Percentiles rank a stretch among this genome's conserved stretches.
Conservation (phyloP, 1,284 basidiomycete species). For the Trichosporon faecale region DNA sequence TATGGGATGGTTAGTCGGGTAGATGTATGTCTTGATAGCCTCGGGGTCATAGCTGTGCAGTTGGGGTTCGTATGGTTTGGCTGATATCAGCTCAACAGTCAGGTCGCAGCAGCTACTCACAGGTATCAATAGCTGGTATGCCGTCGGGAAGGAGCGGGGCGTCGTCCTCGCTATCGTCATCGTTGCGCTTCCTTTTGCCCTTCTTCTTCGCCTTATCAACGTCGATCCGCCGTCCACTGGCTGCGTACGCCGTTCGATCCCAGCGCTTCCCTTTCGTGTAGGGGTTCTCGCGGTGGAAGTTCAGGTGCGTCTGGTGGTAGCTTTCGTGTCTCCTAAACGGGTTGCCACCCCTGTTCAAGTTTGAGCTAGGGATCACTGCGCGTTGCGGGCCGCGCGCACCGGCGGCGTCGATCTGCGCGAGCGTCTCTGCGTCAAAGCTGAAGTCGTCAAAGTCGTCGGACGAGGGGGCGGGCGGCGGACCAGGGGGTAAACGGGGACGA, state of each 20-base stretch:
- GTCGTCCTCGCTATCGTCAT: slow-evolving; percentile 39
- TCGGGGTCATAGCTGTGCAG: slow-evolving; percentile 77
- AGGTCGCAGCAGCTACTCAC: slow-evolving; percentile 29
- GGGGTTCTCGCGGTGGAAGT: slow-evolving; percentile 41
- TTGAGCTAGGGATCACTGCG: background rate
- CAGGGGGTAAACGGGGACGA: background rate
- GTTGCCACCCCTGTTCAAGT: slow-evolving; percentile 3
- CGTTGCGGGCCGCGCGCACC: background rate
- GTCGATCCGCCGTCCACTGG: slow-evolving; percentile 63
- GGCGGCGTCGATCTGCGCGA: slow-evolving; percentile 27
- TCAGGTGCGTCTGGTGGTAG: slow-evolving; percentile 47
- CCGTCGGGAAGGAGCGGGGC: slow-evolving; percentile 80
- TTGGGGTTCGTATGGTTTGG: slow-evolving; percentile 55
- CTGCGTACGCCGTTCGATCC: slow-evolving; percentile 80
- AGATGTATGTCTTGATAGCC: slow-evolving; percentile 85
- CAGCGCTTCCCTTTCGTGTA: slow-evolving; percentile 63
- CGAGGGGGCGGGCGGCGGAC: slow-evolving; percentile 12
- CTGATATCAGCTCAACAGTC: slow-evolving; percentile 18
- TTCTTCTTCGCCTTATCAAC: slow-evolving; percentile 33
- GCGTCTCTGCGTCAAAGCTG: slow-evolving; percentile 23
- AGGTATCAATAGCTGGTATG: slow-evolving; percentile 60
- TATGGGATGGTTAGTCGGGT: slow-evolving; percentile 81
- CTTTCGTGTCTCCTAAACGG: slow-evolving; percentile 15
- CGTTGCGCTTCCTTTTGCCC: slow-evolving; percentile 47
- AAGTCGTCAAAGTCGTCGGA: slow-evolving; percentile 31